These are phyloP conservation scores for Podospora pseudoanserina DNA, from an alignment of 495 filamentous ascomycete genomes.

Conservation along the genomic window DNA sequence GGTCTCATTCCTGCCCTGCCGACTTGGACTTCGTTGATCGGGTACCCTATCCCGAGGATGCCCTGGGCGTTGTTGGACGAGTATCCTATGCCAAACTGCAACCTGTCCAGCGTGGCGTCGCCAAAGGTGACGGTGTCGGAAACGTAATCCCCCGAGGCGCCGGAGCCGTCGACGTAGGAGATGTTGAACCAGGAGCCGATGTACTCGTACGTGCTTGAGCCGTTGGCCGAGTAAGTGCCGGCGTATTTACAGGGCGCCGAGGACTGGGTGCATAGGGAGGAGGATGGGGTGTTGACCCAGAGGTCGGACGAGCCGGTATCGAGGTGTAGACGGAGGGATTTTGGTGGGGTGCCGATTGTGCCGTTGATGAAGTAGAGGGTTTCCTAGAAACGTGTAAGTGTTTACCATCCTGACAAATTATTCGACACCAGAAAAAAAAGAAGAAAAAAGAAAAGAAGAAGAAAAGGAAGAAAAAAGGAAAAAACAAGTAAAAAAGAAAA, in stretches of 20 bases:
- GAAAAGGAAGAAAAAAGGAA: too few species aligned
- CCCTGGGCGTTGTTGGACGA: conserved; percentile 66
- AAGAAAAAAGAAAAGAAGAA: too few species aligned
- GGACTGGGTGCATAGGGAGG: conserved; percentile 52
- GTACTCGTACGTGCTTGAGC: conserved; percentile 76
- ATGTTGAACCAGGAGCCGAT: conserved; percentile 83
- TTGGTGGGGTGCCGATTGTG: conserved; percentile 67
- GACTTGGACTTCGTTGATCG: conserved; percentile 74
- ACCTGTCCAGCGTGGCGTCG: conserved; percentile 51
- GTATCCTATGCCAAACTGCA: conserved; percentile 90
- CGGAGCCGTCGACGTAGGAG: conserved; percentile 82
- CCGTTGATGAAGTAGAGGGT: conserved; percentile 69
- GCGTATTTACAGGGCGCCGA: conserved; percentile 50
- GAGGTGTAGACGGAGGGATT: conserved; percentile 61
- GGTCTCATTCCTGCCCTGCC: conserved; percentile 52
- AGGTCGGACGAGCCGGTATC: conserved; percentile 89
- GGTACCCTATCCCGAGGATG: conserved; percentile 90
- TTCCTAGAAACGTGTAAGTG: conserved; percentile 38
- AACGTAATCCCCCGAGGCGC: conserved; percentile 77
- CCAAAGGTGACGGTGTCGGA: conserved; percentile 73
- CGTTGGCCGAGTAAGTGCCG: conserved; percentile 68
- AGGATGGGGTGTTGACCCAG: conserved; percentile 73
- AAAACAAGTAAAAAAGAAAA: too few species aligned
- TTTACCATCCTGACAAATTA: not conserved
- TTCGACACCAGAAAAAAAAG: too few species aligned